Percentiles rank a stretch among this genome's conserved stretches.
Evolutionary conservation across 345 rosid genomes (phyloP).

Genomic region (Dipteronia sinensis): DNA sequence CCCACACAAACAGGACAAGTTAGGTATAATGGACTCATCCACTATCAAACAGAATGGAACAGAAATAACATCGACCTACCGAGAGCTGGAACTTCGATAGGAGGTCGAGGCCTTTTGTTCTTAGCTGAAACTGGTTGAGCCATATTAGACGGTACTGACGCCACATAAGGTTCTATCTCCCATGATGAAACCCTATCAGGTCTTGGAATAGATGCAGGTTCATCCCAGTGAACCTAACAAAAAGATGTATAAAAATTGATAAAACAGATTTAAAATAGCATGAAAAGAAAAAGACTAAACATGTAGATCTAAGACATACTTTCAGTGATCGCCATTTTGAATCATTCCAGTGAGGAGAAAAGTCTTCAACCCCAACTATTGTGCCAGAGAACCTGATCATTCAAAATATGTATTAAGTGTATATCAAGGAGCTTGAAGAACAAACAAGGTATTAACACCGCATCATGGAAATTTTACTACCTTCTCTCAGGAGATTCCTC

Average conservation of each 20-base stretch:
- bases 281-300: slow-evolving; percentile 19
- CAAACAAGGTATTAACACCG: not conserved
- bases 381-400: slow-evolving; percentile 82
- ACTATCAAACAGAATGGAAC: not conserved
- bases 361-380: slow-evolving; percentile 75
- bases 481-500: slow-evolving; percentile 92
- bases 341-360: slow-evolving; percentile 76
- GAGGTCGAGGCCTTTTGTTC: slow-evolving; percentile 77
- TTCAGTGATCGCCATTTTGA: slow-evolving; percentile 84
- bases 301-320: slow-evolving; percentile 41
- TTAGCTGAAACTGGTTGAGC: slow-evolving; percentile 48
- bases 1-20: slow-evolving; percentile 13
- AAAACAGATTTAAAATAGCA: not conserved
- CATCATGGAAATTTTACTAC: slow-evolving; percentile 33
- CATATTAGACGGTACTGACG: slow-evolving; percentile 46
- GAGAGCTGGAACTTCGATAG: slow-evolving; percentile 44
- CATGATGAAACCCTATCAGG: slow-evolving; percentile 92
- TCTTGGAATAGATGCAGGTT: slow-evolving; percentile 73
- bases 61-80: slow-evolving; percentile 33
- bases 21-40: slow-evolving; percentile 15
- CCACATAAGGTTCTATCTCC: slow-evolving; percentile 78
- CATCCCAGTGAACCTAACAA: slow-evolving; percentile 92
- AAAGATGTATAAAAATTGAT: not conserved
- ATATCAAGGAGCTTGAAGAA: slow-evolving; percentile 20
- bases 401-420: slow-evolving; percentile 4